Evolutionary conservation across 1,139 yeast species (phyloP).

Genomic region (Nakaseomyces sp.): DNA sequence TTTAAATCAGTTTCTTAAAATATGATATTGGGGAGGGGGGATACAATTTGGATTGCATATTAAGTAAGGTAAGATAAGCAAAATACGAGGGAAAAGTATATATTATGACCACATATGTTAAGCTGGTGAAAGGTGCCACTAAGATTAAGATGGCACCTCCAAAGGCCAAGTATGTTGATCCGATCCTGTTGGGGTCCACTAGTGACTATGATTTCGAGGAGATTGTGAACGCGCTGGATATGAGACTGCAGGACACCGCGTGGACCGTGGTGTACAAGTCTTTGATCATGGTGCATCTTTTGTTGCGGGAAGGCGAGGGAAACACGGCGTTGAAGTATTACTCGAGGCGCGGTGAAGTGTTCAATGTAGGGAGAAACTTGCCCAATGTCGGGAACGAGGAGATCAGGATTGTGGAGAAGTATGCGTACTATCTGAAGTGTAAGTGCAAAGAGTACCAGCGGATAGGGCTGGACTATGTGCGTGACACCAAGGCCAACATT

Average conservation of each 20-base stretch:
- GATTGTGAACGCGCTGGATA: slow-evolving; percentile 55
- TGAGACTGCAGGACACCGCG: slow-evolving; percentile 62
- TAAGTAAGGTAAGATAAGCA: too few species aligned
- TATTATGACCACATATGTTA: slow-evolving; percentile 17
- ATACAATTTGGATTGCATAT: too few species aligned
- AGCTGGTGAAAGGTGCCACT: slow-evolving; percentile 65
- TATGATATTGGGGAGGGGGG: too few species aligned
- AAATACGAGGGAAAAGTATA: background rate
- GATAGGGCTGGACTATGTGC: slow-evolving; percentile 46
- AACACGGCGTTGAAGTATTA: slow-evolving; percentile 49
- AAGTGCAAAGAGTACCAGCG: slow-evolving; percentile 64
- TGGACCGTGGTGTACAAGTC: slow-evolving; percentile 90
- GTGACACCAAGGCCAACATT: slow-evolving; percentile 8
- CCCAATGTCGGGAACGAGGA: slow-evolving; percentile 36
- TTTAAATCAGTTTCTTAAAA: too few species aligned
- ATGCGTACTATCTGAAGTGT: slow-evolving; percentile 59
- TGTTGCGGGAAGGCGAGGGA: slow-evolving; percentile 58
- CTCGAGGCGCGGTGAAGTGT: slow-evolving; percentile 31
- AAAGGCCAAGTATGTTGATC: slow-evolving; percentile 89
- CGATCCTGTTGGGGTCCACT: slow-evolving; percentile 72
- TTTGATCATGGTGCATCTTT: slow-evolving; percentile 73
- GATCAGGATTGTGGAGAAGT: slow-evolving; percentile 54
- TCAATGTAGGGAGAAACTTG: slow-evolving; percentile 2
- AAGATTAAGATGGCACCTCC: slow-evolving; percentile 85
- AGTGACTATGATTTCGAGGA: slow-evolving; percentile 52